phyloP scores from a whole-genome alignment of 257 asterid genomes.

The Petunia secreta region DNA sequence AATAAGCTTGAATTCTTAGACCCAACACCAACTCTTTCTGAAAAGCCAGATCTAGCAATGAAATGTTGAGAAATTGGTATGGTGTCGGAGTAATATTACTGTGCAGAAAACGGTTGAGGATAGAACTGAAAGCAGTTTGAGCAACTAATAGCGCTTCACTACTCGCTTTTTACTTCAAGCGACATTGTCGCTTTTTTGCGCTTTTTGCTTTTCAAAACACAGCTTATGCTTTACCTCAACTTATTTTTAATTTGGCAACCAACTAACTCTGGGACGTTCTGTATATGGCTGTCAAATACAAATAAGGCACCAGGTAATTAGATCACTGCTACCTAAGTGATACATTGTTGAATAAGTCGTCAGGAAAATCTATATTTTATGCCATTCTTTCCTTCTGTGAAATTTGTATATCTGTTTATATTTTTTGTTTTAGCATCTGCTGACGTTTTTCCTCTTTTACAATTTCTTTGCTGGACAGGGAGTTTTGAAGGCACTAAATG shows the following conservation, averaged over 20 bases:
- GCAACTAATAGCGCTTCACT: no score
- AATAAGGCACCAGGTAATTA: neutral
- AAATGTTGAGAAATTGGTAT: neutral
- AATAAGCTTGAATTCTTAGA: neutral
- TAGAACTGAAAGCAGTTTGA: no score
- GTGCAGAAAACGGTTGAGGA: no score
- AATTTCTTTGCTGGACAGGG: slow-evolving; percentile 52
- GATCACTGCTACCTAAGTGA: slow-evolving; percentile 4
- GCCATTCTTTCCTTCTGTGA: neutral
- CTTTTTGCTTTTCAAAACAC: no score
- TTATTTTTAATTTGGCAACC: neutral
- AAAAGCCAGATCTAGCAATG: neutral
- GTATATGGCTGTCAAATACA: neutral
- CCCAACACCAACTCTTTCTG: no score
- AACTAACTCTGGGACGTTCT: neutral
- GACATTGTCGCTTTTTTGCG: no score
- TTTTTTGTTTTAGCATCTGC: slow-evolving; percentile 11
- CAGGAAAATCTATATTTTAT: neutral
- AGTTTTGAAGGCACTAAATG: slow-evolving; percentile 86
- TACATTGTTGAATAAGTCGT: neutral
- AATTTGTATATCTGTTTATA: neutral
- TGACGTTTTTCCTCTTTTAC: neutral
- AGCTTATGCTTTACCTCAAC: no score
- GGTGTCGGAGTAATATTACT: no score
- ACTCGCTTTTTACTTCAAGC: no score